Evolutionary conservation across 805 yeast genomes (phyloP), one percentile per base, ranked within the genome.

Genomic region (Cyberlindnera saturnus): DNA sequence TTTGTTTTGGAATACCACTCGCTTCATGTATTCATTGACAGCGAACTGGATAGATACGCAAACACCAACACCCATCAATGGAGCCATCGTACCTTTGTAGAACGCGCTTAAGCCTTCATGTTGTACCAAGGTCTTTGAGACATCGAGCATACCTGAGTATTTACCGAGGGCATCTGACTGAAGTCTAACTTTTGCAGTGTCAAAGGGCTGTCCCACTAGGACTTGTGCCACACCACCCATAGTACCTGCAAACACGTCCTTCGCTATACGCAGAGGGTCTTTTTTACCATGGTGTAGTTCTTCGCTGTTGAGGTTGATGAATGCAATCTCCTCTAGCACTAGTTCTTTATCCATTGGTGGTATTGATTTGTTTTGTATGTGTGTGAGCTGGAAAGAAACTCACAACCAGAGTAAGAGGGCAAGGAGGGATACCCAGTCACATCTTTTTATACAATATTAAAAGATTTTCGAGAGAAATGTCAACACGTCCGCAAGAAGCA

Each of bases 181-280:
- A 39, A 91, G 71, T 40, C 98, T 73, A 17, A 93, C 98, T 65
- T 91, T 91, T 36, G 93, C 87, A 10, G 96, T 86, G 62, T 90
- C 98, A 58, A 90, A 90, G 5, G 98, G 97, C 64, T 93, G 98
- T 20, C 99, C 99, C 7, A 84, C 86, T 29, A 93, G 68, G 6
- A 93, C 98, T 66, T 93, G 99, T 6, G 97, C 95, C 19, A 93
- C 78, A 43, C 99, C 99, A 43, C 98, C 98, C 57, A 83, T 74
- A 16, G 97, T 91, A 16, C 99, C 99, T 4, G 95, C 95, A 43
- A 54, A 47, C 4, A 57, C 47, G 33, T 57, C 62, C 35, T 57
- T 57, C 3, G 48, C 47, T 5, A 55, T 58, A 40, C 62, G 49
- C 8, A 42, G 45, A 5, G 49, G 49, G 43, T 55, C 52, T 14